phyloP scores from a whole-genome alignment of 169 alveolate species.

The Cryptosporidium felis region DNA sequence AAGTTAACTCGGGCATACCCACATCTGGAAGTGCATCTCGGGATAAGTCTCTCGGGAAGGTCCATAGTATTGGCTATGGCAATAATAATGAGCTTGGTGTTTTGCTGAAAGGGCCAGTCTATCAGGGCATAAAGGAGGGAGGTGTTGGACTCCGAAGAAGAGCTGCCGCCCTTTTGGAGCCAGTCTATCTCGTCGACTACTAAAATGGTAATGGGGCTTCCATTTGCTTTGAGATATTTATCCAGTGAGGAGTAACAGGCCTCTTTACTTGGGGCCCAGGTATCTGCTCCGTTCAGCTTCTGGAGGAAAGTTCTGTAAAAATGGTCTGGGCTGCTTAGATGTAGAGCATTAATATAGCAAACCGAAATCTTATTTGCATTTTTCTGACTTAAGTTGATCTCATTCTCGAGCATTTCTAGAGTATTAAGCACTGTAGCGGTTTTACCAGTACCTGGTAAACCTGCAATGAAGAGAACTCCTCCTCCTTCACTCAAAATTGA shows the following conservation, averaged over 20 bases:
- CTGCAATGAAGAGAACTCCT: slow-evolving; percentile 77
- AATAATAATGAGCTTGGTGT: slow-evolving; percentile 74
- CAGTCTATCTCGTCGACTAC: slow-evolving; percentile 68
- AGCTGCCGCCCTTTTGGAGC: slow-evolving; percentile 20
- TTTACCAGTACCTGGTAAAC: slow-evolving; percentile 83
- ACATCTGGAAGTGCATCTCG: slow-evolving; percentile 73
- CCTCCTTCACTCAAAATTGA: slow-evolving; percentile 74
- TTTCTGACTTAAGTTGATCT: slow-evolving; percentile 15
- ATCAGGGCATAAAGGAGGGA: slow-evolving; percentile 75
- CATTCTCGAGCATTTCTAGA: slow-evolving; percentile 65
- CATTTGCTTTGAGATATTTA: slow-evolving; percentile 2
- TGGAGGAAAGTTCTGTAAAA: slow-evolving; percentile 74
- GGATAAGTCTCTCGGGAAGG: slow-evolving; percentile 76
- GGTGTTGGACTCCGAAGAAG: neutral
- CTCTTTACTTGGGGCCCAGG: slow-evolving; percentile 65
- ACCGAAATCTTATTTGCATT: slow-evolving; percentile 52
- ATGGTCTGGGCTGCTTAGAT: slow-evolving; percentile 74
- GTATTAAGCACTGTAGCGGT: slow-evolving; percentile 77
- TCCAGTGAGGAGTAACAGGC: slow-evolving; percentile 44
- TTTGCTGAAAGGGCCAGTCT: slow-evolving; percentile 79
- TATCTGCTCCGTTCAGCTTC: slow-evolving; percentile 68
- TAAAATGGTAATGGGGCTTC: slow-evolving; percentile 42
- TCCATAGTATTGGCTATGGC: slow-evolving; percentile 81
- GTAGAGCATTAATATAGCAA: slow-evolving; percentile 77
- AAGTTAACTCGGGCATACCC: slow-evolving; percentile 69